Evolutionary conservation across 495 filamentous ascomycete species (phyloP).

Genomic region (Tuber brumale): DNA sequence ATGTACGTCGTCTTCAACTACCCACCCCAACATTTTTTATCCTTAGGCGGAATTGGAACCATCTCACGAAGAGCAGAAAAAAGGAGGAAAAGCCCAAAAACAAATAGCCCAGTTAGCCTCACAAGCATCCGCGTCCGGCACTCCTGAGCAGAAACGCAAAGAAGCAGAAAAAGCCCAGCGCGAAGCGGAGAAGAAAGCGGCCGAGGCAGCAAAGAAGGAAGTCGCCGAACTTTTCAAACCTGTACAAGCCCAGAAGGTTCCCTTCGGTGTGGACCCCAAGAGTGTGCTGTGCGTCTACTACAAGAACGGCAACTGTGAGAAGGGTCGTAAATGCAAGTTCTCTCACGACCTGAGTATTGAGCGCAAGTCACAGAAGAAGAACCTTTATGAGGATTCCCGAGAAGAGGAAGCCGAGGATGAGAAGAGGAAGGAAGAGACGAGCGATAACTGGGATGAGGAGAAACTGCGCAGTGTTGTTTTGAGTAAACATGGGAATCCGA

Average conservation of each 20-base stretch:
- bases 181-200: slow-evolving; percentile 73
- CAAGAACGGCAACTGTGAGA: slow-evolving; percentile 96
- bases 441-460: slow-evolving; percentile 95
- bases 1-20: slow-evolving; percentile 50
- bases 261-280: slow-evolving; percentile 97
- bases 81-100: slow-evolving; percentile 81
- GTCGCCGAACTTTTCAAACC: slow-evolving; percentile 89
- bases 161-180: slow-evolving; percentile 80
- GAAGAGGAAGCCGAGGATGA: slow-evolving; percentile 61
- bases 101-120: slow-evolving; percentile 74
- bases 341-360: slow-evolving; percentile 84
- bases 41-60: not conserved
- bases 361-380: slow-evolving; percentile 85
- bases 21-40: slow-evolving; percentile 18
- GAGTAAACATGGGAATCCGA: slow-evolving; percentile 95
- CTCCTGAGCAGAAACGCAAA: slow-evolving; percentile 77
- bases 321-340: slow-evolving; percentile 95
- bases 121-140: slow-evolving; percentile 63
- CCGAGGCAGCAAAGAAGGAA: slow-evolving; percentile 71
- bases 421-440: slow-evolving; percentile 84
- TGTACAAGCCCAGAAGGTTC: slow-evolving; percentile 89
- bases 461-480: slow-evolving; percentile 83
- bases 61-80: slow-evolving; percentile 57
- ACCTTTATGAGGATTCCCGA: slow-evolving; percentile 81
- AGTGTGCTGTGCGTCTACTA: slow-evolving; percentile 93